Conservation (phyloP, 768 basidiomycete species). For the Brasilioporus rufonigricans region DNA sequence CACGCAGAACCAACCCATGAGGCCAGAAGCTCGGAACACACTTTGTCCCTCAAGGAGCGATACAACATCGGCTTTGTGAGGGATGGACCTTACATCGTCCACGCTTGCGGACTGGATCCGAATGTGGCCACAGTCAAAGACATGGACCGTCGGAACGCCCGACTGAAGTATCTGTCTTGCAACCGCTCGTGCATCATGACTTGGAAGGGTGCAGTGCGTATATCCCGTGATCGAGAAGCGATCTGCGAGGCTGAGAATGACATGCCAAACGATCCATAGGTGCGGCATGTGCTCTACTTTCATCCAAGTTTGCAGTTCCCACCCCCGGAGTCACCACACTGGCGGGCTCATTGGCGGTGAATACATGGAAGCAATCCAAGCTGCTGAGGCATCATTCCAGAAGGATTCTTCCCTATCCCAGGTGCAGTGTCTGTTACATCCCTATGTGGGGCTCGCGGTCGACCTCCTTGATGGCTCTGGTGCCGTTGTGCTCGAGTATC, state of each 20-base stretch:
- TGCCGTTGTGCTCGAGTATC: too few relatives aligned
- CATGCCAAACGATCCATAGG: neutral
- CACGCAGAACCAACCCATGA: neutral
- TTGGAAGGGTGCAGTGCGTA: conserved; percentile 3
- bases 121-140: neutral
- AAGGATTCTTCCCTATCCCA: too few relatives aligned
- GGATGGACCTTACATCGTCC: neutral
- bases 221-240: too few relatives aligned
- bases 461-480: too few relatives aligned
- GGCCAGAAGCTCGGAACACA: neutral
- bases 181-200: neutral
- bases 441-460: too few relatives aligned
- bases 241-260: neutral
- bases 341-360: neutral
- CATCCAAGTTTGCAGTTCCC: neutral
- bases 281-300: neutral
- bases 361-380: neutral
- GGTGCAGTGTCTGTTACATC: neutral
- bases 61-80: neutral
- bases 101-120: conserved; percentile 4
- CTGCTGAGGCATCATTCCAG: neutral
- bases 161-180: neutral
- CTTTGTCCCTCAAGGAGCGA: neutral
- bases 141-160: conserved; percentile 6
- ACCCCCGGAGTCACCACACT: neutral